phyloP scores from a whole-genome alignment of 2,329 filamentous ascomycete genomes.

The Neocucurbitaria cava region DNA sequence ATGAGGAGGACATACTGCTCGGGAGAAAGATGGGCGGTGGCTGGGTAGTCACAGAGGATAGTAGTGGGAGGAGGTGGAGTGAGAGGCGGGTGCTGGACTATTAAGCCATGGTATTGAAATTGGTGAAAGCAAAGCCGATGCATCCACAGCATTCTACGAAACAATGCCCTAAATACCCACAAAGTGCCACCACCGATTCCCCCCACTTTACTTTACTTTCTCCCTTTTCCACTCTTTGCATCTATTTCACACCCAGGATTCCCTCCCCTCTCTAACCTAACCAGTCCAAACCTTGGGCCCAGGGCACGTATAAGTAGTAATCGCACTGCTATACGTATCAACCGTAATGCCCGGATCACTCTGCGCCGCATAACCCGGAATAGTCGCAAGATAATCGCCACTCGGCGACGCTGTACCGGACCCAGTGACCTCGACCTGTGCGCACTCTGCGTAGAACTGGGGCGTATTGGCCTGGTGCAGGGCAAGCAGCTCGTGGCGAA shows the following conservation, averaged over 20 bases:
- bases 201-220: neutral
- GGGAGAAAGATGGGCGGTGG: too few relatives aligned
- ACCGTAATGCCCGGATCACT: slow-evolving; percentile 60
- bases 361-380: slow-evolving; percentile 53
- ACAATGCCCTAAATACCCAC: neutral
- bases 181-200: neutral
- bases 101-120: too few relatives aligned
- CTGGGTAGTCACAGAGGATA: neutral
- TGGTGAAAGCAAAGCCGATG: too few relatives aligned
- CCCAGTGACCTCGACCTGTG: slow-evolving; percentile 62
- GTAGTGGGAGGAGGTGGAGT: neutral
- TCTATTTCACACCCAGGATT: too few relatives aligned
- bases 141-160: neutral
- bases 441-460: slow-evolving; percentile 65
- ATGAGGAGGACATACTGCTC: neutral
- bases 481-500: slow-evolving; percentile 64
- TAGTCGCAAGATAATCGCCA: slow-evolving; percentile 52
- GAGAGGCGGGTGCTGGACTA: neutral
- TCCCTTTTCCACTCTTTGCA: neutral
- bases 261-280: slow-evolving; percentile 22
- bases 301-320: slow-evolving; percentile 57
- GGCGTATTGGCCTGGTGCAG: slow-evolving; percentile 61
- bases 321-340: slow-evolving; percentile 56
- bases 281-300: slow-evolving; percentile 60
- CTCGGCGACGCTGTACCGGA: slow-evolving; percentile 55